phyloP scores from a whole-genome alignment of 345 rosid species.

The Populus tremula region DNA sequence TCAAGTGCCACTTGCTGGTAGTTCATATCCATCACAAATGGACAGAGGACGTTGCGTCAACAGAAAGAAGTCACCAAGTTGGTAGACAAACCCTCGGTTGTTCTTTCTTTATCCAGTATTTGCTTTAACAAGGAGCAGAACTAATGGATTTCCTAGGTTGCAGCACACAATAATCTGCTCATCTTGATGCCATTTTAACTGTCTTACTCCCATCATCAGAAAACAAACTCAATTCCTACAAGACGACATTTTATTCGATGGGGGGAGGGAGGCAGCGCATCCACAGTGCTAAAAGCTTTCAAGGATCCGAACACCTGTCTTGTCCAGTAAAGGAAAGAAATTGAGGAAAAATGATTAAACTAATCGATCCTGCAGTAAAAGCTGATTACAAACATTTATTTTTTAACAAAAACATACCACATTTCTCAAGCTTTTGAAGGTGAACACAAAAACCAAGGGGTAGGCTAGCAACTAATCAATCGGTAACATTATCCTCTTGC shows the following conservation, averaged over 20 bases:
- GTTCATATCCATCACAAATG: neutral
- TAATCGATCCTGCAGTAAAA: neutral
- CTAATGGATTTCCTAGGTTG: neutral
- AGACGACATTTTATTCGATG: neutral
- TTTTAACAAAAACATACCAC: neutral
- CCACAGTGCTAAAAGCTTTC: neutral
- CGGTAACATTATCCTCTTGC: slow-evolving; percentile 9
- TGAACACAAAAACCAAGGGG: neutral
- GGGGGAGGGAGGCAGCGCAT: neutral
- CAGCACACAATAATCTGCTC: neutral
- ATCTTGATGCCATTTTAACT: neutral
- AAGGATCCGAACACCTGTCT: neutral
- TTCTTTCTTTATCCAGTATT: neutral
- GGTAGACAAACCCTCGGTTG: neutral
- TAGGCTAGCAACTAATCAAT: neutral
- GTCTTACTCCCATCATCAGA: too few species aligned
- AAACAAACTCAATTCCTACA: neutral
- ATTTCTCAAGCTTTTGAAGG: neutral
- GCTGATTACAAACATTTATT: neutral
- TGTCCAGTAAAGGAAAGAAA: neutral
- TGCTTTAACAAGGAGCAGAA: neutral
- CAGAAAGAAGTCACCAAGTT: neutral
- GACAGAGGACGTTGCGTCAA: neutral
- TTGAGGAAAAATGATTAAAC: neutral
- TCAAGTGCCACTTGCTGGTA: neutral